Conservation (phyloP, 2,329 filamentous ascomycete species). For the Colletotrichum nymphaeae region DNA sequence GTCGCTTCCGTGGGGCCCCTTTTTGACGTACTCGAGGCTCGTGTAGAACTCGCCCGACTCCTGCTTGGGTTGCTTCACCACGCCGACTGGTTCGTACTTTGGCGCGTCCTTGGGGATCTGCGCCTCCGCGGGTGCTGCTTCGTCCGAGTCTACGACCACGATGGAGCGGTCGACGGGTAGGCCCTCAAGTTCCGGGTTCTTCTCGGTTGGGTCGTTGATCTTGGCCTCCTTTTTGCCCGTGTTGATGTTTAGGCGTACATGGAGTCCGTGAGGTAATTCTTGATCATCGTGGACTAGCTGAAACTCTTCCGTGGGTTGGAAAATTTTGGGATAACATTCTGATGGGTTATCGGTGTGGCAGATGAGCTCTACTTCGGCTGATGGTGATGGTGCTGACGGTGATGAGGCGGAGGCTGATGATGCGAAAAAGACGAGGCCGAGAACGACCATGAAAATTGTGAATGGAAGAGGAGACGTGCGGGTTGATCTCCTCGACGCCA, state of each 20-base stretch:
- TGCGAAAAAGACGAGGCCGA: conserved; percentile 26
- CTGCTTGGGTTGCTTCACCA: conserved; percentile 63
- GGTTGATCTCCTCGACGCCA: conserved; percentile 9
- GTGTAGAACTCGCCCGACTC: conserved; percentile 43
- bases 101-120: conserved; percentile 63
- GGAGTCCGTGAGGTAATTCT: conserved; percentile 72
- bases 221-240: conserved; percentile 75
- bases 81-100: conserved; percentile 66
- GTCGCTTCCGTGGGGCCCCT: conserved; percentile 39
- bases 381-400: conserved; percentile 40
- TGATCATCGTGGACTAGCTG: conserved; percentile 73
- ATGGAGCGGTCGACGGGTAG: conserved; percentile 64
- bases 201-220: conserved; percentile 69
- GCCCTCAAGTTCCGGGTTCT: conserved; percentile 58
- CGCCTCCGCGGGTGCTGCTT: conserved; percentile 41
- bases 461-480: conserved; percentile 1
- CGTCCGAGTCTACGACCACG: conserved; percentile 64
- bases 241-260: conserved; percentile 73
- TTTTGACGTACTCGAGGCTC: conserved; percentile 37
- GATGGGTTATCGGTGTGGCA: conserved; percentile 69
- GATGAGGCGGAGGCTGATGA: conserved; percentile 19
- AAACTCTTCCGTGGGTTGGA: conserved; percentile 73
- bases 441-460: conserved; percentile 20
- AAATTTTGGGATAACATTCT: conserved; percentile 75
- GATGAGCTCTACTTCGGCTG: conserved; percentile 66